Conservation (phyloP, 2,329 filamentous ascomycete genomes). For the Zasmidium citrigriseum region DNA sequence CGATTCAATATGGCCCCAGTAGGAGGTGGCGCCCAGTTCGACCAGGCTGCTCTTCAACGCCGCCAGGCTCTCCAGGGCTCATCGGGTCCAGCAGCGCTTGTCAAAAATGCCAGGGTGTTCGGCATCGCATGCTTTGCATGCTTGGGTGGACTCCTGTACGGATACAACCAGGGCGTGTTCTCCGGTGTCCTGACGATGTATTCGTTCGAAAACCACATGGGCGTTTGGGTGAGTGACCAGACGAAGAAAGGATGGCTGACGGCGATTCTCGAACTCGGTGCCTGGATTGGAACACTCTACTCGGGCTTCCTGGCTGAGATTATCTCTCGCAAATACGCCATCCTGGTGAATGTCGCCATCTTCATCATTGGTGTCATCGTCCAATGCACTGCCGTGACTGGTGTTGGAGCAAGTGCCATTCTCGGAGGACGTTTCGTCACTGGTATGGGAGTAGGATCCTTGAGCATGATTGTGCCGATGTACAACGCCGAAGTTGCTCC, state of each 20-base stretch:
- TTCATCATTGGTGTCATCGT: conserved; percentile 72
- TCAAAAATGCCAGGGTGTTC: conserved; percentile 57
- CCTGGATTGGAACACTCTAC: conserved; percentile 72
- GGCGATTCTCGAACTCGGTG: conserved; percentile 73
- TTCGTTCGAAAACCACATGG: conserved; percentile 49
- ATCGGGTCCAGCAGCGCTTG: conserved; percentile 50
- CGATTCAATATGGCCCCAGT: conserved; percentile 39
- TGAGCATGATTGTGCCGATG: conserved; percentile 62
- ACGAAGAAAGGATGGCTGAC: conserved; percentile 52
- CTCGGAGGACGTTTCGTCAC: conserved; percentile 73
- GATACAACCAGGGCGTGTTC: conserved; percentile 76
- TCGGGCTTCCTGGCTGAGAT: conserved; percentile 72
- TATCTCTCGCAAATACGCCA: conserved; percentile 63
- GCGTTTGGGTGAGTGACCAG: conserved; percentile 36
- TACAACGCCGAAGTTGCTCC: conserved; percentile 53
- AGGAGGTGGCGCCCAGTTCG: conserved; percentile 37
- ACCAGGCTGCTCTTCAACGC: conserved; percentile 43
- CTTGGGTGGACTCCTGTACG: conserved; percentile 59
- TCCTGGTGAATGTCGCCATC: conserved; percentile 65
- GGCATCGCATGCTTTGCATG: conserved; percentile 57
- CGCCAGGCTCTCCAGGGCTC: conserved; percentile 41
- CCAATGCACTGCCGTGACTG: conserved; percentile 61
- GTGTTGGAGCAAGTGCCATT: conserved; percentile 60
- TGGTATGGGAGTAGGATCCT: conserved; percentile 64
- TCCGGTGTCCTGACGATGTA: conserved; percentile 63